Percentiles rank a stretch among this genome's conserved stretches.
Evolutionary conservation across 768 basidiomycete genomes (phyloP).

Genomic region (Pleurotus giganteus): DNA sequence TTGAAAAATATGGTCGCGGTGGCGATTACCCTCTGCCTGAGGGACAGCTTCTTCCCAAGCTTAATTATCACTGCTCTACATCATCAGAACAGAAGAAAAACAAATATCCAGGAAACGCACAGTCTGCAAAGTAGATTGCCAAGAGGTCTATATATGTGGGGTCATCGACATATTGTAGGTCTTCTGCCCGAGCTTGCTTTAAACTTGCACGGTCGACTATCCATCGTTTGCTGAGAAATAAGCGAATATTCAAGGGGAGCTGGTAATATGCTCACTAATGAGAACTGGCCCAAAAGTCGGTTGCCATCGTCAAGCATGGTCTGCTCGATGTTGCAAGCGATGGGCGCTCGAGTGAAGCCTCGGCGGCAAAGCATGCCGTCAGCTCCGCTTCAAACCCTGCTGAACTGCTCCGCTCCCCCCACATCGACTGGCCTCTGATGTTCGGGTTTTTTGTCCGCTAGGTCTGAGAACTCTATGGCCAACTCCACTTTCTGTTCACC

Average conservation of each 20-base stretch:
- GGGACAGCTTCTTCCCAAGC: constrained; percentile 76
- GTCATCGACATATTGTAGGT: constrained; percentile 76
- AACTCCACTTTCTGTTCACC: too few relatives aligned
- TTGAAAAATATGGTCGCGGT: constrained; percentile 95
- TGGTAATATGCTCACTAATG: constrained; percentile 59
- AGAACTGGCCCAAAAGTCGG: constrained; percentile 90
- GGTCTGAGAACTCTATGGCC: too few relatives aligned
- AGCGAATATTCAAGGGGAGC: not conserved
- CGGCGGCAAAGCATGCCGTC: too few relatives aligned
- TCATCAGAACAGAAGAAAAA: not conserved
- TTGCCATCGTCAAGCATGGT: constrained; percentile 57
- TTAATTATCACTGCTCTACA: constrained; percentile 71
- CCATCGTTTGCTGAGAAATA: constrained; percentile 79
- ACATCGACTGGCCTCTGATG: too few relatives aligned
- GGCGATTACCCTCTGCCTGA: constrained; percentile 90
- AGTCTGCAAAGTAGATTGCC: constrained; percentile 84
- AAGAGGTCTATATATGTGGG: constrained; percentile 79
- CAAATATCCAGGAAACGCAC: constrained; percentile 35
- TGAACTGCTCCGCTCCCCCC: too few relatives aligned
- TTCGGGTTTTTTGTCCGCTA: too few relatives aligned
- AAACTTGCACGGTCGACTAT: constrained; percentile 80
- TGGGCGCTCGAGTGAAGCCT: too few relatives aligned
- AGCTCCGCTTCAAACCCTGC: too few relatives aligned
- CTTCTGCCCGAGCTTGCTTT: constrained; percentile 69
- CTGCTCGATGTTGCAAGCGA: too few relatives aligned